Base-by-base conservation (phyloP, 495 filamentous ascomycete species). In the Penicillium coffeae region DNA sequence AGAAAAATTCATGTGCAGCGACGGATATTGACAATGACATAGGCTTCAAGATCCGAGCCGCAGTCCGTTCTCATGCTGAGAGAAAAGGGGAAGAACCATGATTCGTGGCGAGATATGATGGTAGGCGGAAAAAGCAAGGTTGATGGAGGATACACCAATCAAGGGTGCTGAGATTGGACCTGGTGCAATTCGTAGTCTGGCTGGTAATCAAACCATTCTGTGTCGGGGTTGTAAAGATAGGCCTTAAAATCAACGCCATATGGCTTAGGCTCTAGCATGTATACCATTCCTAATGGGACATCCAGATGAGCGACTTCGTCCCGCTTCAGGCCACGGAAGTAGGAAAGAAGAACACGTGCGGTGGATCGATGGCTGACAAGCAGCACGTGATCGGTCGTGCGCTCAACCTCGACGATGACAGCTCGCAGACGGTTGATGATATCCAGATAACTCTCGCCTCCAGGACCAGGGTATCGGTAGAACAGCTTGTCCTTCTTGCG, bases 241-340 rank as follows among this genome's bases (percentile, higher is more conserved):
- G 90, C 92, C 63, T 89, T 89, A 66, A 96, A 96, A 39, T 94
- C 93, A 47, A 96, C 91, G 0, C 93, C 93, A 57, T 98, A 98
- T 3, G 93, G 93, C 75, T 96, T 97, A 50, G 93, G 93, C 63
- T 98, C 92, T 42, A 98, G 81, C 59, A 88, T 86, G 62, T 95
- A 97, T 18, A 97, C 71, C 64, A 92, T 87, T 8, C 93, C 93
- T 42, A 98, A 72, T 4, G 93, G 93, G 33, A 95, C 87, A 58
- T 96, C 91, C 35, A 98, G 74, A 51, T 92, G 88, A 20, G 93
- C 90, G 47, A 98, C 91, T 60, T 95, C 85, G 40, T 96, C 87
- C 3, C 91, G 73, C 46, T 86, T 86, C 32, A 98, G 71, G 14
- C 93, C 91, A 68, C 88, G 87, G 73, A 98, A 98, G 66, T 98